These are phyloP conservation scores for Candida albicans DNA, from an alignment of 1,139 yeast species.

Conservation along the genomic window DNA sequence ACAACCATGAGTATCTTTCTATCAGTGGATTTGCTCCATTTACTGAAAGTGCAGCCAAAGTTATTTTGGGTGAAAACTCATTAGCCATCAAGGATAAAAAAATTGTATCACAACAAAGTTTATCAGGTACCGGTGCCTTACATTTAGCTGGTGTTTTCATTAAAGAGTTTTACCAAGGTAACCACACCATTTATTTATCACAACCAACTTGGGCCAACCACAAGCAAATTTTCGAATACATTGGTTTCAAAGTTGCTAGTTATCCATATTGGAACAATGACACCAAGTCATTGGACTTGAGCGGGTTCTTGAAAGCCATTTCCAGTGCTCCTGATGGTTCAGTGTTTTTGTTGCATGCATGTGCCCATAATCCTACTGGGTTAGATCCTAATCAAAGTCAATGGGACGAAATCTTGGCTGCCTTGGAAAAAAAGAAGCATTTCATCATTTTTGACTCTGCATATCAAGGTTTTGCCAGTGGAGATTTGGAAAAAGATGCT, in stretches of 20 bases:
- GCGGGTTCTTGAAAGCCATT: constrained; percentile 69
- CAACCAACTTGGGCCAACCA: constrained; percentile 98
- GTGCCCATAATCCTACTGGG: constrained; percentile 55
- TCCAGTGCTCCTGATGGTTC: constrained; percentile 74
- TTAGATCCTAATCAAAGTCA: constrained; percentile 48
- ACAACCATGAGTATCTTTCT: constrained; percentile 90
- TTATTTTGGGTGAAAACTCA: constrained; percentile 70
- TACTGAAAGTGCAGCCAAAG: constrained; percentile 71
- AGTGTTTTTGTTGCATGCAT: constrained; percentile 57
- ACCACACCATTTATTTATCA: constrained; percentile 65
- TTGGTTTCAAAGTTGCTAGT: constrained; percentile 60
- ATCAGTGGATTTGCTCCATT: constrained; percentile 77
- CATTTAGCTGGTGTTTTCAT: constrained; percentile 84
- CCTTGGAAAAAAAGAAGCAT: constrained; percentile 39
- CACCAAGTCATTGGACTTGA: constrained; percentile 62
- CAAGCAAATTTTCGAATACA: constrained; percentile 69
- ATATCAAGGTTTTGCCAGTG: constrained; percentile 53
- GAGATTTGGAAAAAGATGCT: constrained; percentile 80
- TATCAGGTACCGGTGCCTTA: constrained; percentile 95
- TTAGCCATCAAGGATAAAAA: constrained; percentile 52
- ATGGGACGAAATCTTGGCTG: constrained; percentile 42
- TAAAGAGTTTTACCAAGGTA: constrained; percentile 50
- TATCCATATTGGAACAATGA: constrained; percentile 79
- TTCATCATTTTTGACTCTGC: constrained; percentile 49
- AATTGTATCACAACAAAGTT: constrained; percentile 77